Evolutionary conservation across 805 yeast species (phyloP).

Genomic region (Kodamaea hsintzibuensis): DNA sequence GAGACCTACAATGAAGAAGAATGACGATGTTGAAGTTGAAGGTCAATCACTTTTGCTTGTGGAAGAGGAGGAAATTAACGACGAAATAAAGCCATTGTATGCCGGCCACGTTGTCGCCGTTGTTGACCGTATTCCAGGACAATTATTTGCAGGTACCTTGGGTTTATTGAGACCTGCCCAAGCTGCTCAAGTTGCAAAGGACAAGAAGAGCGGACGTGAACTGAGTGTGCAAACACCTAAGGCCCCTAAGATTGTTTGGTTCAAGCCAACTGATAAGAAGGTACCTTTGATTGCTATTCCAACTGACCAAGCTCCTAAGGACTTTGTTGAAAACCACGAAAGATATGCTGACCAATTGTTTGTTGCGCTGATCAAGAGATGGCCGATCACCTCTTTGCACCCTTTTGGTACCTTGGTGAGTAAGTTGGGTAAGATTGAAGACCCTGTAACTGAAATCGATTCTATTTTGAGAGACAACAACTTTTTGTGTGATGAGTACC

Average conservation of each 20-base stretch:
- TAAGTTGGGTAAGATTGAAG: slow-evolving; percentile 79
- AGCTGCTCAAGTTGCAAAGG: slow-evolving; percentile 80
- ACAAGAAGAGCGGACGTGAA: slow-evolving; percentile 47
- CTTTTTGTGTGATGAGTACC: slow-evolving; percentile 77
- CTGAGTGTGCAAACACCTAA: slow-evolving; percentile 45
- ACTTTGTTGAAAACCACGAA: slow-evolving; percentile 90
- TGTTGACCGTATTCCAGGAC: slow-evolving; percentile 96
- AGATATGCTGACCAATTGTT: slow-evolving; percentile 77
- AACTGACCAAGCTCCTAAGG: slow-evolving; percentile 95
- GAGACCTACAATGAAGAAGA: slow-evolving; percentile 95
- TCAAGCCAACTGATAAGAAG: slow-evolving; percentile 96
- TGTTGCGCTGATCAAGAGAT: slow-evolving; percentile 93
- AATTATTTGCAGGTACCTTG: slow-evolving; percentile 89
- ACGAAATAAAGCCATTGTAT: slow-evolving; percentile 87
- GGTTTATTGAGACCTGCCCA: slow-evolving; percentile 95
- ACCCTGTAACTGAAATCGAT: slow-evolving; percentile 75
- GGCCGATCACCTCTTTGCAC: slow-evolving; percentile 98
- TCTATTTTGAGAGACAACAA: slow-evolving; percentile 87
- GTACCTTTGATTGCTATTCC: slow-evolving; percentile 98
- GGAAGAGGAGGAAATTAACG: slow-evolving; percentile 94
- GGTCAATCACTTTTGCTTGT: slow-evolving; percentile 90
- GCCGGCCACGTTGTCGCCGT: slow-evolving; percentile 99
- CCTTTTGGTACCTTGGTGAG: slow-evolving; percentile 95
- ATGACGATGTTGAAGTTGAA: slow-evolving; percentile 97
- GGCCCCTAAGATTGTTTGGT: slow-evolving; percentile 96